Conservation (phyloP, 2,329 filamentous ascomycete species). For the Aureobasidium sp. region DNA sequence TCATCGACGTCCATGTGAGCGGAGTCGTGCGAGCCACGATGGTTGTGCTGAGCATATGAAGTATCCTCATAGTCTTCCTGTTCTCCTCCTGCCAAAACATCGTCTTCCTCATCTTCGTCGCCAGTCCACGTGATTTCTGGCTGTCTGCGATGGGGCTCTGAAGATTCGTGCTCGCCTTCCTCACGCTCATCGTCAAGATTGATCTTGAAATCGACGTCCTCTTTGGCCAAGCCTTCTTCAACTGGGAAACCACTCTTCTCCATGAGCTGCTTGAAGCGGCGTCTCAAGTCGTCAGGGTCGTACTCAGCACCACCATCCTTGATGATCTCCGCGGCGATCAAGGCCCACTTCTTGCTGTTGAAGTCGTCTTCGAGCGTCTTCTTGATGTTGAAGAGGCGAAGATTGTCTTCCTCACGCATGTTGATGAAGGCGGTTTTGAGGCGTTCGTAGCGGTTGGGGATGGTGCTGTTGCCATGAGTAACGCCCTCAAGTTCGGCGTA, state of each 20-base stretch:
- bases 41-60: too few relatives aligned
- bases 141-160: background rate
- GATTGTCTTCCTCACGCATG: conserved; percentile 31
- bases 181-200: background rate
- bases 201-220: background rate
- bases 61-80: background rate
- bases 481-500: conserved; percentile 29
- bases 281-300: conserved; percentile 24
- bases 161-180: background rate
- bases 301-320: conserved; percentile 28
- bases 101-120: background rate
- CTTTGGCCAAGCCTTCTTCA: background rate
- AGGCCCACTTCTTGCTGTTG: conserved; percentile 33
- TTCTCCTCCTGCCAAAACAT: background rate
- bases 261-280: conserved; percentile 36
- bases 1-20: background rate
- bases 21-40: background rate
- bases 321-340: conserved; percentile 30
- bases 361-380: conserved; percentile 34
- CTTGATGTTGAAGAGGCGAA: conserved; percentile 30
- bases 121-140: background rate
- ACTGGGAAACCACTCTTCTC: conserved; percentile 20
- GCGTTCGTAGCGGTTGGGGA: conserved; percentile 33
- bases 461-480: conserved; percentile 28
- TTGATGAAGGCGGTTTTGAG: conserved; percentile 35